These are phyloP conservation scores for Jackrogersella minutella DNA, from an alignment of 495 filamentous ascomycete genomes.

Conservation along the genomic window DNA sequence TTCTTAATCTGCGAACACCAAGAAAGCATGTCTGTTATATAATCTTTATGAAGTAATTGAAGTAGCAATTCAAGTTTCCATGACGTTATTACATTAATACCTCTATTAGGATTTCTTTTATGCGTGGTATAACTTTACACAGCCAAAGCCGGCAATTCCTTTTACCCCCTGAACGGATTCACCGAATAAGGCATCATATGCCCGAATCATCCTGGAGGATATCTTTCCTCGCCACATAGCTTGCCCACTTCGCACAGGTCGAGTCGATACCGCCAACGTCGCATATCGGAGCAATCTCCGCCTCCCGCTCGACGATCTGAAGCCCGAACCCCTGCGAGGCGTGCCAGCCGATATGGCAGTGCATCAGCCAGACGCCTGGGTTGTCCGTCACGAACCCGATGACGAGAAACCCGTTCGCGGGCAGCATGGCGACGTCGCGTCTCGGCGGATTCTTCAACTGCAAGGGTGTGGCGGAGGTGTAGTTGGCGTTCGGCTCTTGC, in stretches of 20 bases:
- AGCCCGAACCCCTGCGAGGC: constrained; percentile 54
- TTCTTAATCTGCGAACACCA: no score
- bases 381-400: constrained; percentile 41
- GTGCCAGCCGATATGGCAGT: constrained; percentile 64
- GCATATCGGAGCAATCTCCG: constrained; percentile 41
- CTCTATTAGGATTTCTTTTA: no score
- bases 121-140: no score
- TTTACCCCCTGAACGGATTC: background rate
- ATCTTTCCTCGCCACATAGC: constrained; percentile 28
- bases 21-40: no score
- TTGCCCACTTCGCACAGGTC: constrained; percentile 48
- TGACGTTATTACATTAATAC: no score
- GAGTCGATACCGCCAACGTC: constrained; percentile 30
- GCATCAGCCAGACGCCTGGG: constrained; percentile 54
- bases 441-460: constrained; percentile 34
- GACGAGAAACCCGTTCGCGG: constrained; percentile 47
- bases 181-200: constrained; percentile 5
- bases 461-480: constrained; percentile 23
- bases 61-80: no score
- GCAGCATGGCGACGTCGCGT: constrained; percentile 51
- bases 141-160: background rate
- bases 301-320: constrained; percentile 56
- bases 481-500: constrained; percentile 49
- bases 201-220: constrained; percentile 21
- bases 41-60: no score